Conservation (phyloP, 116 monocot genomes). For the Papilionanthe hybrid region DNA sequence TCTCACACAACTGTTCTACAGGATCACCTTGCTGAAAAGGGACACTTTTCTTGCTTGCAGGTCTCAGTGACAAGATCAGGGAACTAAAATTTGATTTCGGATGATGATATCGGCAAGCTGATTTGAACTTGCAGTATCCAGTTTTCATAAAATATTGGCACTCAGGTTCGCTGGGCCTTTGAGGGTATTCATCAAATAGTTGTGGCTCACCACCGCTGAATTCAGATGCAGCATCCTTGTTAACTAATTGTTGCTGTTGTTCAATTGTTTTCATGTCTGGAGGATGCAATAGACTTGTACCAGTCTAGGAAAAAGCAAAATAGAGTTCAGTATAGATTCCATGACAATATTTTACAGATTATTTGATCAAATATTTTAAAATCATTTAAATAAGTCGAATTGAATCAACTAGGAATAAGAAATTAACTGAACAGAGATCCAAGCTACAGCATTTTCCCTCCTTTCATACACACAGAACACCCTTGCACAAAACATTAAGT, state of each 20-base stretch:
- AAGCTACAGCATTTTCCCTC: neutral
- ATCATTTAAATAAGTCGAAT: neutral
- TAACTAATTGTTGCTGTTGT: neutral
- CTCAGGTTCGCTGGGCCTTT: neutral
- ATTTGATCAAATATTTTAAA: neutral
- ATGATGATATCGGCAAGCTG: neutral
- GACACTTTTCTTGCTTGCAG: neutral
- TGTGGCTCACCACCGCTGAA: neutral
- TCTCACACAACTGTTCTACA: neutral
- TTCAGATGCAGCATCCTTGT: neutral
- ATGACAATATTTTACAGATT: neutral
- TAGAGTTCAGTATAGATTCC: neutral
- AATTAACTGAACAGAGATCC: neutral
- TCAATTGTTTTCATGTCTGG: neutral
- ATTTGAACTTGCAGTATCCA: neutral
- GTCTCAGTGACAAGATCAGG: neutral
- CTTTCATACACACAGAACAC: neutral
- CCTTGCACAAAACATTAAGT: too few species aligned
- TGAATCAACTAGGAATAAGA: neutral
- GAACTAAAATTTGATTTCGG: neutral
- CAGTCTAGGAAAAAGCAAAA: neutral
- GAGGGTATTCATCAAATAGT: neutral
- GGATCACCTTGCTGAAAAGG: neutral
- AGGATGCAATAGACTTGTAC: neutral
- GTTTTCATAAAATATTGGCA: neutral